Evolutionary conservation across 257 asterid species (phyloP).

Genomic region (Capsicum rhomboideum): DNA sequence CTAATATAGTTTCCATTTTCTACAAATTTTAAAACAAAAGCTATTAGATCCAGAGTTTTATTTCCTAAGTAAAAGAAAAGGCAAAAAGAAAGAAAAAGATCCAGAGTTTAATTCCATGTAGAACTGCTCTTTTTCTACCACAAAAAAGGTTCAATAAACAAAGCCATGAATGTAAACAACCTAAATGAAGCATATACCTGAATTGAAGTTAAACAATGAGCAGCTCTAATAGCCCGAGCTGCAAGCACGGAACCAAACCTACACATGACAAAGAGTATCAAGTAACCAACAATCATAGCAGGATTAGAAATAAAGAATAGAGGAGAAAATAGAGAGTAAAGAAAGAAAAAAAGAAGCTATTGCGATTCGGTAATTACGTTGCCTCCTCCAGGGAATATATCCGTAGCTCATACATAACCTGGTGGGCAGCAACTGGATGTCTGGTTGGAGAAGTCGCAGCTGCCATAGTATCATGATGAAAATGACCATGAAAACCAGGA

Average conservation of each 20-base stretch:
- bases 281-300: slow-evolving; percentile 8
- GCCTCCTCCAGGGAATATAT: slow-evolving; percentile 93
- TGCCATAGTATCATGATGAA: slow-evolving; percentile 54
- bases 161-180: neutral
- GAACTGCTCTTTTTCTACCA: neutral
- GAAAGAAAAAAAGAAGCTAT: neutral
- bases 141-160: neutral
- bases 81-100: neutral
- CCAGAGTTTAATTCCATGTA: neutral
- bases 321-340: neutral
- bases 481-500: slow-evolving; percentile 57
- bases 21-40: neutral
- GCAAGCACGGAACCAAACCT: slow-evolving; percentile 84
- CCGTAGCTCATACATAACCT: slow-evolving; percentile 87
- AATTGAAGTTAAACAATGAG: slow-evolving; percentile 97
- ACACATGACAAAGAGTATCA: slow-evolving; percentile 8
- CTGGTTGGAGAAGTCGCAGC: slow-evolving; percentile 91
- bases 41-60: neutral
- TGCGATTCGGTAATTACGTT: slow-evolving; percentile 41
- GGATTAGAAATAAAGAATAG: neutral
- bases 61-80: neutral
- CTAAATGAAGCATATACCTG: slow-evolving; percentile 53
- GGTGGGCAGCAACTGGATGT: slow-evolving; percentile 84
- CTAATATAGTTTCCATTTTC: neutral
- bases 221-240: slow-evolving; percentile 96